Evolutionary conservation across 805 yeast genomes (phyloP), one percentile per base, ranked within the genome.

Genomic region (Candida multigemmis): DNA sequence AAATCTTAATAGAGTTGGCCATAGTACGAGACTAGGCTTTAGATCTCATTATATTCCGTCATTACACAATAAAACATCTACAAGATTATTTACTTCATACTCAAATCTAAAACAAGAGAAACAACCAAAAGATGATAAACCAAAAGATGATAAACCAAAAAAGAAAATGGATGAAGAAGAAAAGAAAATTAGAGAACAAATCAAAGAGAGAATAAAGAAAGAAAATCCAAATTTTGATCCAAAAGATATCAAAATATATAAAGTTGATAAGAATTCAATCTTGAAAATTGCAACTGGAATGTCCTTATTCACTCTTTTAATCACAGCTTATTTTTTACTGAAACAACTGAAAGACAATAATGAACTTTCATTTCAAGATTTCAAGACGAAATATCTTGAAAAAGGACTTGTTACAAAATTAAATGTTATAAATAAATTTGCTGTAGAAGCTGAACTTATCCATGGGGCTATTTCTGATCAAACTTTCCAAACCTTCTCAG

Each of bases 341-440:
- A 32, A 16, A 16, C 22, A 19, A 4, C 26, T 31, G 7, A 32
- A 25, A 8, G 44, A 43, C 19, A 36, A 31, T 22, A 47, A 55
- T 28, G 60, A 56, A 30, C 47, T 60, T 28, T 53, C 87, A 2
- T 79, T 77, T 64, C 94, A 84, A 56, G 94, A 84, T 45, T 86
- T 87, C 64, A 79, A 80, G 49, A 65, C 77, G n/a, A 72, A 77
- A 32, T 77, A 80, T 38, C 59, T 87, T 16, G 84, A 79, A 36
- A 73, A 72, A 38, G 94, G 94, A 4, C 65, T 76, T 26, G 96
- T 87, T 19, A 74, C 77, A 26, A 74, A 70, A 36, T 62, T 86
- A 24, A 65, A 68, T 26, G 94, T 86, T 26, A 67, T 83, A 17
- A 85, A 86, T 55, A 75, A 74, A 39, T 69, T 71, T 35, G 51